Conservation (phyloP, 305 asterid species). For the Ajuga reptans region DNA sequence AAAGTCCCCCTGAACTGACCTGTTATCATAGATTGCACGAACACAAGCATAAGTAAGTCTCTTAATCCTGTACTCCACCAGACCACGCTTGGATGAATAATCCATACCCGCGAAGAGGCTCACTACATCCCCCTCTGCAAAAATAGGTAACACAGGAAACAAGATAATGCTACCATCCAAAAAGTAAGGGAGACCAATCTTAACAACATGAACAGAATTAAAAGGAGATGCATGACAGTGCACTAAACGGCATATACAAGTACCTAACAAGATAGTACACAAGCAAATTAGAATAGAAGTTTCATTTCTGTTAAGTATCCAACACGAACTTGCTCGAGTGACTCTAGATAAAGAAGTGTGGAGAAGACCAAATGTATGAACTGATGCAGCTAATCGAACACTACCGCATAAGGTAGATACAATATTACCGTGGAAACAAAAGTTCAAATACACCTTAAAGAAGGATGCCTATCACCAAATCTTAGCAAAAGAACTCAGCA, state of each 20-base stretch:
- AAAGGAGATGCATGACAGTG: slow-evolving; percentile 2
- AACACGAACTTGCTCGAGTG: background rate
- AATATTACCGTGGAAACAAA: background rate
- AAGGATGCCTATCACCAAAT: background rate
- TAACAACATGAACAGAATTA: background rate
- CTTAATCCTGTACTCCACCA: slow-evolving; percentile 79
- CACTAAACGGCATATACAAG: slow-evolving; percentile 17
- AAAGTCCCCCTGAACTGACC: slow-evolving; percentile 38
- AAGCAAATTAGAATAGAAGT: background rate
- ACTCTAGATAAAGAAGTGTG: background rate
- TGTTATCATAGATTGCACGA: slow-evolving; percentile 63
- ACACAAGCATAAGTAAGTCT: slow-evolving; percentile 57
- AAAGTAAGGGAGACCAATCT: slow-evolving; percentile 13
- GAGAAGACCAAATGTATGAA: background rate
- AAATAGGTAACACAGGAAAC: slow-evolving; percentile 15
- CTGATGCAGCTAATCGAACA: background rate
- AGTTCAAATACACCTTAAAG: background rate
- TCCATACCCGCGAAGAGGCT: slow-evolving; percentile 56
- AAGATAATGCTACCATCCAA: slow-evolving; percentile 16
- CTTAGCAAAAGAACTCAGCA: background rate
- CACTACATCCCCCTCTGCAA: slow-evolving; percentile 50
- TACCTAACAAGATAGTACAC: background rate
- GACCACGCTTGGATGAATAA: slow-evolving; percentile 43
- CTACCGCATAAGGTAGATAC: background rate
- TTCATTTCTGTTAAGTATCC: background rate